Conservation (phyloP, 1,139 yeast genomes). For the Candida tetrigidarum region DNA sequence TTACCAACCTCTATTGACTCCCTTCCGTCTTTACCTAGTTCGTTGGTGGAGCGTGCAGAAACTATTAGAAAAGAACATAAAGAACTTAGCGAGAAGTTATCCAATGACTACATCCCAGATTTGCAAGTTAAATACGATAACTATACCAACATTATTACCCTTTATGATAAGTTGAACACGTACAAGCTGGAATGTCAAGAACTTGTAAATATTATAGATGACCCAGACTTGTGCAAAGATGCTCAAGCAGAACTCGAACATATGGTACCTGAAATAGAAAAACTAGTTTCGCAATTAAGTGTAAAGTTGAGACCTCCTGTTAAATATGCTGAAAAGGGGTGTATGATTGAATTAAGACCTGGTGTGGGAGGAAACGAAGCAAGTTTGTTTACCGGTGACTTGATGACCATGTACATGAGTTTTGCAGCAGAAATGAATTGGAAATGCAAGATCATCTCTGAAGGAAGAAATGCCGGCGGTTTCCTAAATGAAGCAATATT, state of each 20-base stretch:
- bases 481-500: constrained; percentile 75
- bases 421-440: constrained; percentile 70
- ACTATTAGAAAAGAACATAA: constrained; percentile 53
- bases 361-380: constrained; percentile 99
- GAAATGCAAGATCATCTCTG: constrained; percentile 65
- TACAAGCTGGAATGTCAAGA: constrained; percentile 45
- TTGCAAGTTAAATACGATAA: constrained; percentile 17
- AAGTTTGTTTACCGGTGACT: constrained; percentile 78
- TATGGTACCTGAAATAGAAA: constrained; percentile 38
- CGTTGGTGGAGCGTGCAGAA: constrained; percentile 65
- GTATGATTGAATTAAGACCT: constrained; percentile 85
- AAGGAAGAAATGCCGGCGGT: constrained; percentile 65
- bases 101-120: constrained; percentile 16
- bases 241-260: constrained; percentile 33
- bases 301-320: constrained; percentile 72
- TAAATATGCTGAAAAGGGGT: constrained; percentile 75
- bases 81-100: constrained; percentile 43
- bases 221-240: constrained; percentile 24
- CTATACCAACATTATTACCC: constrained; percentile 43
- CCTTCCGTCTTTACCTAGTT: constrained; percentile 52
- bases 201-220: constrained; percentile 40
- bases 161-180: constrained; percentile 36
- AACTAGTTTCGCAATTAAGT: constrained; percentile 51
- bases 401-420: constrained; percentile 78
- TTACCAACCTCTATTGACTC: not conserved